phyloP scores from a whole-genome alignment of 1,284 basidiomycete species.

The Polyporus tsugae region DNA sequence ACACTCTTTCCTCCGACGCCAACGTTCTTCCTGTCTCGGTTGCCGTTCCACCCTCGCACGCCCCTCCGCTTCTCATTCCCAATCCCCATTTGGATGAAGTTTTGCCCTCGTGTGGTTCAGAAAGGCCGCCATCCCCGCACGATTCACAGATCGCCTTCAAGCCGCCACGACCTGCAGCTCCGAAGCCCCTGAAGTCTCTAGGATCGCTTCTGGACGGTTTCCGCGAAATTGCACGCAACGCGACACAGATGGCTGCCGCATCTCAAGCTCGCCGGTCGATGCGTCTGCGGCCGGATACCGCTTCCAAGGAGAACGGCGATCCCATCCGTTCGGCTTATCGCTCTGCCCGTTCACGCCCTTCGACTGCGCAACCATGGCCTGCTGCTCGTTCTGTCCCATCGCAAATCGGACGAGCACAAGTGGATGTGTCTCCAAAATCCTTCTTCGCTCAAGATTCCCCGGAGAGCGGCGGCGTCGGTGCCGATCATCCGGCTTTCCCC shows the following conservation, averaged over 20 bases:
- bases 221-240: conserved; percentile 31
- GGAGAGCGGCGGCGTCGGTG: neutral
- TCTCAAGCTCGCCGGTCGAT: neutral
- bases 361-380: conserved; percentile 4
- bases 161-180: neutral
- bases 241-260: conserved; percentile 18
- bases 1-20: neutral
- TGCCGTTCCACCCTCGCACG: neutral
- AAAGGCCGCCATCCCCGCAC: neutral
- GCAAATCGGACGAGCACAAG: neutral
- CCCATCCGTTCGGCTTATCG: neutral
- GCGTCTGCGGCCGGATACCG: neutral
- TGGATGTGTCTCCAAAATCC: neutral
- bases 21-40: neutral
- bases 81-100: neutral
- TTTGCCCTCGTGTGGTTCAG: neutral
- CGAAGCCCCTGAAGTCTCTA: conserved; percentile 27
- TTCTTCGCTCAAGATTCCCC: neutral
- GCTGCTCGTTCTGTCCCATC: neutral
- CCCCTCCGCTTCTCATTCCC: neutral
- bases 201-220: conserved; percentile 28
- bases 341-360: neutral
- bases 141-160: neutral
- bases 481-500: neutral
- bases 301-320: neutral